Conservation (phyloP, 2,329 filamentous ascomycete genomes). For the Diaporthe vaccinii region DNA sequence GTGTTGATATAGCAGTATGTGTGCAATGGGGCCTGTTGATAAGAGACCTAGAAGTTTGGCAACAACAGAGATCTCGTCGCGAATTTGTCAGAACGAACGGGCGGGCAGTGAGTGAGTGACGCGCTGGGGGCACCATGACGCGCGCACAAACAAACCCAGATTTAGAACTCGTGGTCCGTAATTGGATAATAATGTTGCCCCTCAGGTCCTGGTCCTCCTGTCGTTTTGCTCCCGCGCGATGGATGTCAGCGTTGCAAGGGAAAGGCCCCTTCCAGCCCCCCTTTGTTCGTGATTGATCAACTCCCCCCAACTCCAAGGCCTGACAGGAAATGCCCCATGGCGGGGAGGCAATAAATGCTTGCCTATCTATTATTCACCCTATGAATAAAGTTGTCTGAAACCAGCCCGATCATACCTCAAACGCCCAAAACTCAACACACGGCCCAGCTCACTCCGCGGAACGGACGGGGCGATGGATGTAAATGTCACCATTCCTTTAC, state of each 20-base stretch:
- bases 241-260: neutral
- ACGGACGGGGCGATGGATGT: neutral
- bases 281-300: neutral
- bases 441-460: neutral
- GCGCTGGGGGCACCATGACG: neutral
- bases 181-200: conserved; percentile 2
- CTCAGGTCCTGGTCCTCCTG: no score
- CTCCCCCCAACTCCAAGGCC: neutral
- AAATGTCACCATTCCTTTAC: neutral
- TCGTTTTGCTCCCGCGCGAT: neutral
- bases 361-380: neutral
- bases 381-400: conserved; percentile 18
- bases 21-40: neutral
- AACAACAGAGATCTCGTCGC: conserved; percentile 19
- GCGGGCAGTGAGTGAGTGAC: conserved; percentile 2
- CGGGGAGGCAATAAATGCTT: conserved; percentile 1
- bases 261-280: neutral
- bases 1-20: conserved; percentile 17
- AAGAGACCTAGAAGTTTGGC: conserved; percentile 12
- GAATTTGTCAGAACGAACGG: neutral
- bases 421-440: neutral
- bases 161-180: conserved; percentile 3
- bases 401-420: conserved; percentile 10
- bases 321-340: neutral
- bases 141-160: neutral